Base-by-base conservation (phyloP, 352 stramenopile genomes). In the Aphanomyces cochlioides region DNA sequence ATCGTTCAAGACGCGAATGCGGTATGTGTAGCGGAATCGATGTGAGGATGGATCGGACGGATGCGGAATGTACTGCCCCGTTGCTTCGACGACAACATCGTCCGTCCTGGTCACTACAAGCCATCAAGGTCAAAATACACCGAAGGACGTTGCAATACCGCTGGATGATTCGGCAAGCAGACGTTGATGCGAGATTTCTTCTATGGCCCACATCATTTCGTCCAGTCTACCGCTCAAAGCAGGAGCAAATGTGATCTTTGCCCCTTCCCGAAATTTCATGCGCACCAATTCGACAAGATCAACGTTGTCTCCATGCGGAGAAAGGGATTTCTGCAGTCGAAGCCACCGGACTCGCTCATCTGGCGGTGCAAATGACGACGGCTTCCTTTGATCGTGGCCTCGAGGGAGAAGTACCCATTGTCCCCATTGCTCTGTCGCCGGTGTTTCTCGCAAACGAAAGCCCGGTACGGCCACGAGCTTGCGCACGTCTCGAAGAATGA, bases 1-100 rank as follows among this genome's bases (percentile, higher is more conserved):
- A 68, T 87, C 73, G 73, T 93, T 92, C 19, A 81, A 89, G 70
- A 93, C 90, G 53, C 80, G 88, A 36, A 93, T 68, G 54, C 85
- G 82, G 57, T 93, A 93, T 59, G 82, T 90, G 72, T 89, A 93
- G 61, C 84, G 82, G 75, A 83, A 93, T 41, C 77, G 77, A 45
- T 81, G 76, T 17, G 79, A 66, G 54, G 75, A 69, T 5, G 82
- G 80, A 43, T 82, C 79, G 53, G 82, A 90, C 60, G 84, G 75
- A 15, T 56, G 79, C 60, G 79, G 60, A 58, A 93, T 73, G 69
- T 88, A 89, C 69, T 90, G 81, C 63, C 82, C 89, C 56, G 85
- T 90, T 15, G 82, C 85, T 66, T 93, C 85, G 38, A 92, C 80
- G 47, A 79, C 77, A n/a, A 93, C 66, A 60, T 82, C 79, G 47